Evolutionary conservation across 139 green algal species (phyloP).

Genomic region (Yamagishiella unicocca): DNA sequence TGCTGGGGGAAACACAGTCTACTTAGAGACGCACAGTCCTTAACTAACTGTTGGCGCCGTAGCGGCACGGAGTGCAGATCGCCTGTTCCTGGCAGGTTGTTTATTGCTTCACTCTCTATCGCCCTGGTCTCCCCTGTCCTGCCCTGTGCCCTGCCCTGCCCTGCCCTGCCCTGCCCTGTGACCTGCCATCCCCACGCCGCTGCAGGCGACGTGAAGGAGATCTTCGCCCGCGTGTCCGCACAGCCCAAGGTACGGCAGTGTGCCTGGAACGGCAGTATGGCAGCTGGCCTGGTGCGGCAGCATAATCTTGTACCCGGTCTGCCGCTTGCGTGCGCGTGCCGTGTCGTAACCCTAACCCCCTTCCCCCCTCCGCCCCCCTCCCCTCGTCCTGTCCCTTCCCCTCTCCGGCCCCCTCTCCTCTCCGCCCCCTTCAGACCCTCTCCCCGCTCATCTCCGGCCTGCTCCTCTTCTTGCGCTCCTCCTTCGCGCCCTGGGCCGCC

Average conservation of each 20-base stretch:
- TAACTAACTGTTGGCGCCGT: no score
- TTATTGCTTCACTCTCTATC: no score
- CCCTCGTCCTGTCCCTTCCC: neutral
- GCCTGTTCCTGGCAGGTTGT: no score
- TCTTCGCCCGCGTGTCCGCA: constrained; percentile 55
- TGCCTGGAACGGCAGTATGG: no score
- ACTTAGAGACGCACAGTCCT: no score
- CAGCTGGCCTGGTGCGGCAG: no score
- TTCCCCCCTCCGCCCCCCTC: neutral
- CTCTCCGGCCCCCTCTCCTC: neutral
- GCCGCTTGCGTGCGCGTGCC: no score
- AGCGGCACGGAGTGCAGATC: no score
- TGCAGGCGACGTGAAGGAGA: constrained; percentile 34
- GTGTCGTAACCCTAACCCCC: no score
- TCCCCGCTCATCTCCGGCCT: constrained; percentile 25
- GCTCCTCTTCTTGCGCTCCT: constrained; percentile 64
- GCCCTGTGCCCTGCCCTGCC: neutral
- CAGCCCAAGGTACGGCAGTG: constrained; percentile 19
- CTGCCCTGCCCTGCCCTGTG: neutral
- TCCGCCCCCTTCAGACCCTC: constrained; percentile 6
- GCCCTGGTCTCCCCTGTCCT: neutral
- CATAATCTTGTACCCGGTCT: no score
- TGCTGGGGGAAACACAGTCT: no score
- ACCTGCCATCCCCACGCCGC: neutral
- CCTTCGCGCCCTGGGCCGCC: constrained; percentile 74